phyloP scores from a whole-genome alignment of 495 filamentous ascomycete species.

The Penicillium alfredii region DNA sequence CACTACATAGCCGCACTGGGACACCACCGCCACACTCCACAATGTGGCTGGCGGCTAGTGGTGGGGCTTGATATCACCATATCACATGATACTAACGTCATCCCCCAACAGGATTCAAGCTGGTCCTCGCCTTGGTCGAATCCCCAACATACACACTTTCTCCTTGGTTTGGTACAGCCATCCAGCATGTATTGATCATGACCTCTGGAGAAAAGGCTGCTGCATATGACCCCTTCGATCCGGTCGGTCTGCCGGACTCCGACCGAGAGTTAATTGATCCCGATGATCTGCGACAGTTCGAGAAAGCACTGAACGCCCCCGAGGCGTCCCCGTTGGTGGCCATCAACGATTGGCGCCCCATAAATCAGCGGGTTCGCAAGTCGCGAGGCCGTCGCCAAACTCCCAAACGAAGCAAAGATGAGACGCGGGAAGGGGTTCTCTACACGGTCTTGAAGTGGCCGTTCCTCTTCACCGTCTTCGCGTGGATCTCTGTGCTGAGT shows the following conservation, averaged over 20 bases:
- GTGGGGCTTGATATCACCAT: neutral
- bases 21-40: conserved; percentile 3
- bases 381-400: conserved; percentile 38
- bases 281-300: conserved; percentile 45
- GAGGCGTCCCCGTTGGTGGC: conserved; percentile 54
- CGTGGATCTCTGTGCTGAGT: conserved; percentile 67
- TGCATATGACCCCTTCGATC: conserved; percentile 31
- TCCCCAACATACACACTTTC: too few relatives aligned
- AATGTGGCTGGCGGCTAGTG: conserved; percentile 4
- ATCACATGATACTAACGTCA: conserved; percentile 27
- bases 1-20: neutral
- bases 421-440: conserved; percentile 88
- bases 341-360: conserved; percentile 79
- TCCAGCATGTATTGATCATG: conserved; percentile 36
- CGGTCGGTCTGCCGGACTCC: conserved; percentile 52
- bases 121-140: too few relatives aligned
- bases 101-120: conserved; percentile 20
- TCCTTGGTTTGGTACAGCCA: too few relatives aligned
- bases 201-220: conserved; percentile 24
- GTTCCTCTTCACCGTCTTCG: conserved; percentile 66
- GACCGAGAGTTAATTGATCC: conserved; percentile 60
- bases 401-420: conserved; percentile 64
- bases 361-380: conserved; percentile 59
- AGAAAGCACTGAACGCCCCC: conserved; percentile 44
- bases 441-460: conserved; percentile 91